Base-by-base conservation (phyloP, 495 filamentous ascomycete genomes). In the Talaromyces borbonicus region DNA sequence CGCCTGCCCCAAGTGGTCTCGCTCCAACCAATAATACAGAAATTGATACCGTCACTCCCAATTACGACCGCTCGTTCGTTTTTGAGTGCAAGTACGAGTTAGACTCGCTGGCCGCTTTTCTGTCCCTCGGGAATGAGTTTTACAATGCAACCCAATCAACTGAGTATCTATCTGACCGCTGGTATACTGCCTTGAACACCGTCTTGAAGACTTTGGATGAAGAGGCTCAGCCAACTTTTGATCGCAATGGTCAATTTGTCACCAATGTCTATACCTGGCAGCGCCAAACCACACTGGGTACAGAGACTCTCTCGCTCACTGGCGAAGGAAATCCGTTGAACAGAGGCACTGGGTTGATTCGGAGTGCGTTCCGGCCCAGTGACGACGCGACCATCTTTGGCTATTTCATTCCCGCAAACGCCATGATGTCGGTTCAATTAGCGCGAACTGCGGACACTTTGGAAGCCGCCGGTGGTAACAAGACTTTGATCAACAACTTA, bases 1-100 rank as follows among this genome's bases (percentile, higher is more conserved):
- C 92, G 3, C 92, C 92, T 0, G 79, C 85, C 11, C 81, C 85
- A 12, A 92, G 87, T 46, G 77, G 80, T 2, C 69, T 96, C 1
- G 54, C 67, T 7, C 70, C 83, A 6, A 80, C 79, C 33, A 69
- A 68, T 44, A 93, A 85, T 53, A 83, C 84, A 1, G 83, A 93
- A 52, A 74, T 80, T 22, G 92, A 99, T 55, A 65, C 56, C 11
- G 92, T 99, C 1, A 87, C 95, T 55, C 92, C 92, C 1, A 68
- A 69, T 2, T 96, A 92, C 56, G 87, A 95, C 54, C 82, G 80
- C 5, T 76, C 75, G 0, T 75, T 78, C 41, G 92, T 99, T 8
- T 99, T 92, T 55, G 92, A 99, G 61, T 99, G 92, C 75, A 99
- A 99, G 65, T 99, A 96, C 63, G 92, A 99, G 66, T 77, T 99